Evolutionary conservation across 495 filamentous ascomycete genomes (phyloP).

Genomic region (Aspergillus sclerotiicarbonarius): DNA sequence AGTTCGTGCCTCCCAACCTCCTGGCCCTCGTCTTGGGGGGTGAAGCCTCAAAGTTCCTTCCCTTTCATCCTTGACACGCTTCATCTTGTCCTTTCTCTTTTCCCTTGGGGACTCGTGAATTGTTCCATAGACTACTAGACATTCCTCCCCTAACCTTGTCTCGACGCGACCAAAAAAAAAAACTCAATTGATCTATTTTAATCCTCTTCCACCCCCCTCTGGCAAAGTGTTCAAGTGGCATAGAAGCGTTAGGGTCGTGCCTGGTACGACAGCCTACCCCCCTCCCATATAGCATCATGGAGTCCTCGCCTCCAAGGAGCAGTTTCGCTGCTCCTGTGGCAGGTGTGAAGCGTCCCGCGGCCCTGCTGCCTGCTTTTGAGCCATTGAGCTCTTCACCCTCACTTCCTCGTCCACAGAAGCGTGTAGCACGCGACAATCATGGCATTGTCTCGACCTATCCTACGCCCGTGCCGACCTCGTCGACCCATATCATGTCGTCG

Average conservation of each 20-base stretch:
- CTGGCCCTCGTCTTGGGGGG: slow-evolving; percentile 19
- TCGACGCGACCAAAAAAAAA: slow-evolving; percentile 19
- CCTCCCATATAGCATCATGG: slow-evolving; percentile 30
- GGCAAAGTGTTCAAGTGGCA: slow-evolving; percentile 6
- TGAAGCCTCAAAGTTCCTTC: slow-evolving; percentile 19
- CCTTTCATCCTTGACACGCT: slow-evolving; percentile 22
- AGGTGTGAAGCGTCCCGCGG: slow-evolving; percentile 74
- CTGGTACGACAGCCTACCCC: slow-evolving; percentile 6
- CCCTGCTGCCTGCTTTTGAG: slow-evolving; percentile 90
- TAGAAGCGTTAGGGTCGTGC: slow-evolving; percentile 2
- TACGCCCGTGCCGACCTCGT: slow-evolving; percentile 90
- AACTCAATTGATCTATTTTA: slow-evolving; percentile 16
- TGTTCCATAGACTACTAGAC: slow-evolving; percentile 16
- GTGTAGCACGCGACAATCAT: slow-evolving; percentile 58
- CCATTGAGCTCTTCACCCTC: slow-evolving; percentile 84
- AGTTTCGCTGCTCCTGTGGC: slow-evolving; percentile 44
- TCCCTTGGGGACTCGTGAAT: slow-evolving; percentile 1
- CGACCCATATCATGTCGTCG: slow-evolving; percentile 85
- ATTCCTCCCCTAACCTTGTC: slow-evolving; percentile 5
- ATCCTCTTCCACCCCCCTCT: slow-evolving; percentile 4
- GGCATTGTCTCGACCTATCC: slow-evolving; percentile 57
- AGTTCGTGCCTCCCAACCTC: slow-evolving; percentile 21
- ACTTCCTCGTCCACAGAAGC: slow-evolving; percentile 71
- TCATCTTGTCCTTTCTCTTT: slow-evolving; percentile 14
- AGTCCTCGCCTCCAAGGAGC: slow-evolving; percentile 44